Evolutionary conservation across 2,329 filamentous ascomycete genomes (phyloP).

Genomic region (Aspergillus sergii): DNA sequence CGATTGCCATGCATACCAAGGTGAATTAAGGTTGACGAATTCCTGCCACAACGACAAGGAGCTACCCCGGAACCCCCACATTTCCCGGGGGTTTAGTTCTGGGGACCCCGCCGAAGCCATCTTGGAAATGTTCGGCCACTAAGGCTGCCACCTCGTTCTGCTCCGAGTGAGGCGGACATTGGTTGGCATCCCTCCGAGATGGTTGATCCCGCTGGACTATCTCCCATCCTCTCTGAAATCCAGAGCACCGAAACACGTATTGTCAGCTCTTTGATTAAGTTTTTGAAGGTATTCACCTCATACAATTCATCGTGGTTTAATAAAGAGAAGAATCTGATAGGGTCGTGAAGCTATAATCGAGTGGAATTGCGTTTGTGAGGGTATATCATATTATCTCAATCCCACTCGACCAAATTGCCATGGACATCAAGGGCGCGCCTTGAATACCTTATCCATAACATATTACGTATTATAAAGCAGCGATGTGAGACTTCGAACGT

Average conservation of each 20-base stretch:
- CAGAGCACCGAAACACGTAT: not conserved
- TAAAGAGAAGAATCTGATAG: fast-evolving
- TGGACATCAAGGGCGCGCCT: no score
- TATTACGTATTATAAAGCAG: not conserved
- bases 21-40: not conserved
- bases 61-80: not conserved
- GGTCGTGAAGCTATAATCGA: not conserved
- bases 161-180: not conserved
- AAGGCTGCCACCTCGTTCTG: not conserved
- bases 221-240: not conserved
- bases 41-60: not conserved
- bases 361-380: not conserved
- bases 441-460: no score
- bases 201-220: not conserved
- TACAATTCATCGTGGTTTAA: not conserved
- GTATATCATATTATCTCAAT: not conserved
- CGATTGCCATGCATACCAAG: not conserved
- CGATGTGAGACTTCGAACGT: not conserved
- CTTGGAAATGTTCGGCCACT: not conserved
- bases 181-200: not conserved
- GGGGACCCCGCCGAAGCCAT: not conserved
- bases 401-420: no score
- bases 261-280: not conserved
- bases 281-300: not conserved
- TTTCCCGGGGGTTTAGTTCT: not conserved